Conservation (phyloP, 495 filamentous ascomycete genomes). For the Aspergillus baeticus region DNA sequence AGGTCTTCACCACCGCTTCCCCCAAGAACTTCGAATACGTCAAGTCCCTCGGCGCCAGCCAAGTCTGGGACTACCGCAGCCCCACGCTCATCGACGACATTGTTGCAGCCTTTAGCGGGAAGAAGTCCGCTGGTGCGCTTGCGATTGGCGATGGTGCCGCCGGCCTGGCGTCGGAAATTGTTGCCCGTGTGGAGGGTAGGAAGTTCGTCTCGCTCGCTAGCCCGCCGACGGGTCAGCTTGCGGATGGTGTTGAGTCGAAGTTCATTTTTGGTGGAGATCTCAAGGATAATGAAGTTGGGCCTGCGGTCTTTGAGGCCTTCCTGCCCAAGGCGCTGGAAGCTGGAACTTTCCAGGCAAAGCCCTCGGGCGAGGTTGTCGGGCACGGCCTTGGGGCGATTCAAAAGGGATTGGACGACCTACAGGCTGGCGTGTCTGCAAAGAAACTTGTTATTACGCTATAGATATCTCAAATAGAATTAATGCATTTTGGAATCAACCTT, state of each 20-base stretch:
- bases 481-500: too few species aligned
- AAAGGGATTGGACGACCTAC: conserved; percentile 30
- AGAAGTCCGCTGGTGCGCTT: conserved; percentile 25
- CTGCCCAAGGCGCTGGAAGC: conserved; percentile 32
- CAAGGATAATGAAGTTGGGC: conserved; percentile 28
- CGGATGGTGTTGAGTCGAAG: conserved; percentile 9
- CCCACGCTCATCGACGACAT: conserved; percentile 29
- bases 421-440: conserved; percentile 38
- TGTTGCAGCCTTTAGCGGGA: conserved; percentile 13
- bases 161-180: conserved; percentile 17
- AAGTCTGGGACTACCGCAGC: conserved; percentile 55
- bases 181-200: conserved; percentile 2
- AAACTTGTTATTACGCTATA: conserved; percentile 27
- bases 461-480: too few species aligned
- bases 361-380: conserved; percentile 31
- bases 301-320: conserved; percentile 34
- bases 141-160: conserved; percentile 2
- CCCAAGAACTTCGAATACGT: conserved; percentile 53
- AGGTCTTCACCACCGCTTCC: conserved; percentile 55
- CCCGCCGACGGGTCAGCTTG: background rate
- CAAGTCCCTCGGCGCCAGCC: conserved; percentile 50
- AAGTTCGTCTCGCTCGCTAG: conserved; percentile 16
- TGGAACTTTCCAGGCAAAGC: conserved; percentile 20
- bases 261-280: conserved; percentile 11
- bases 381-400: conserved; percentile 41